Base-by-base conservation (phyloP, 1,139 yeast genomes). In the Candida smagusa region DNA sequence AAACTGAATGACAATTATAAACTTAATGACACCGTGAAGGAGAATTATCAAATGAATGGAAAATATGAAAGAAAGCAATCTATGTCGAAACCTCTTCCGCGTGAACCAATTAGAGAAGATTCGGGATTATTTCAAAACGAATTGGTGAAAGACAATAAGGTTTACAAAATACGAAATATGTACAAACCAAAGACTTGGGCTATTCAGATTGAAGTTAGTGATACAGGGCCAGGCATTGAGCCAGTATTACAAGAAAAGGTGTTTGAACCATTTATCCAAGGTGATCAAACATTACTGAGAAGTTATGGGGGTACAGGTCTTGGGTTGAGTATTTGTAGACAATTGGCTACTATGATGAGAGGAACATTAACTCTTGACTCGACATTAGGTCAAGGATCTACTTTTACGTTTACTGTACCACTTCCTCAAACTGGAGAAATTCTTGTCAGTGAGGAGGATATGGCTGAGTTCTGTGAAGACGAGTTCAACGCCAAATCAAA, bases 221-320 rank as follows among this genome's bases (percentile, higher is more conserved):
- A 92, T 58, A 84, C 94, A 0, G 98, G 98, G 4, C 88, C 96
- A 0, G 98, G 97, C 43, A 88, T 92, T 37, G 89, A 84, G 33
- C 81, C 84, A 12, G 77, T 81, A 1, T 65, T 86, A 39, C 94
- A 87, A 52, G 84, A 83, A 34, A 82, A 84, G 47, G 92, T 92
- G 1, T 92, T 92, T 62, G 97, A 92, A 55, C 97, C 97, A 3
- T 92, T 92, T 65, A 88, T 88, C 24, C 98, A 90, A 62, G 97
- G 97, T 31, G 97, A 92, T 53, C 97, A 90, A 59, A 89, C 97
- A 0, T 71, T 90, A 28, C 84, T 95, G 3, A 72, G 96, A 57
- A 86, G 90, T 38, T 85, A 86, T 56, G 96, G 97, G 40, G 98
- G 98, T 48, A 89, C 97, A 0, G 98, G 98, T 7, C 69, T 92